Base-by-base conservation (phyloP, 768 basidiomycete species). In the Lactarius pseudohatsudake region DNA sequence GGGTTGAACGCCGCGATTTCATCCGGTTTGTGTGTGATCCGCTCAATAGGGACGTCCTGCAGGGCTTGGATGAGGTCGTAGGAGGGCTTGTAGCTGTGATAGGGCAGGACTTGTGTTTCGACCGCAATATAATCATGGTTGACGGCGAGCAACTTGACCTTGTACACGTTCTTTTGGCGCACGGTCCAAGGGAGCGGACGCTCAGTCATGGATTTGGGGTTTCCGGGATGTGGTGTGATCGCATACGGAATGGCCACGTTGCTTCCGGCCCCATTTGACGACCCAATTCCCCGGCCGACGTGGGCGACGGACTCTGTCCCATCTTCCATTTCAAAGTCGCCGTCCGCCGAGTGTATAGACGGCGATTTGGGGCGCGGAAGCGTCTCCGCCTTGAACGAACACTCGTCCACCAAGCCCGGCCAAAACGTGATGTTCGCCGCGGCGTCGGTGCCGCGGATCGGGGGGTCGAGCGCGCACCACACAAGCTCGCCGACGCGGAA, bases 401-500 rank as follows among this genome's bases (percentile, higher is more conserved):
- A 74, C 64, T 88, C 84, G 20, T 87, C 81, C 9, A 93, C 82
- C 26, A 92, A 71, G 1, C 83, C 90, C 1, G 91, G 91, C 92
- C 92, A 94, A 71, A 85, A 88, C 30, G 76, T 72, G 68, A 94
- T 89, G n/a, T 71, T 71, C 58, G 81, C 79, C 20, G 77, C 78
- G 1, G 77, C 73, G 0, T 77, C 78, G 1, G 77, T 73, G 1
- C 81, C 80, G 3, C 73, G 69, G 45, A 91, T 86, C 0, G 86
- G 79, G 10, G 78, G 74, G 45, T 79, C 75, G 38, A 92, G 76
- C 11, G 81, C 80, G 62, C 86, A 88, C 89, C 90, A 92, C 11
- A 92, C 77, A 41, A 91, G 73, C 75, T 92, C 92, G 40, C 85
- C 85, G 16, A 84, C 81, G 66, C 92, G 82, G 72, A 84, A 88